Evolutionary conservation across 352 stramenopile genomes (phyloP), one percentile per base, ranked within the genome.

Genomic region (Phytophthora crassamura): DNA sequence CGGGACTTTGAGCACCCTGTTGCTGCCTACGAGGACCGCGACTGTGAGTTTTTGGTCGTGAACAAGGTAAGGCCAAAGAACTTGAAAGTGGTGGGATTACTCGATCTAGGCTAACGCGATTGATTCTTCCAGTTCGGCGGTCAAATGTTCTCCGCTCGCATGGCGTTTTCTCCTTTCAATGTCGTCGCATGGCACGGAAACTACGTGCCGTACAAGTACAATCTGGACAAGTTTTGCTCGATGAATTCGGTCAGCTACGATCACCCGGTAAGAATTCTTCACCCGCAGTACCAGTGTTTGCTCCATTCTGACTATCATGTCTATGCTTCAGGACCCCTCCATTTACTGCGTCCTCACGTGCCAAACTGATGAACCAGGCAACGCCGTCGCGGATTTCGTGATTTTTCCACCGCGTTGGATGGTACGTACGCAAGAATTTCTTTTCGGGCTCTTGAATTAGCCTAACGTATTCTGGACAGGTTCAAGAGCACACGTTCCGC

Each of bases 171-270:
- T 15, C 97, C 97, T 3, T 99, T 98, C 72, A 98, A 99, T 63
- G 97, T 99, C 3, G 96, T 99, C 12, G 97, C 97, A n/a, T 99
- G 95, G 95, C 97, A 99, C 65, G 97, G 96, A 36, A 99, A 99
- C 75, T 99, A 99, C 61, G 75, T 97, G 14, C 97, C 97, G 32
- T 99, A 95, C 92, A 99, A 98, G 72, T 99, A 99, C 87, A 89
- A 98, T 64, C 74, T 99, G 48, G 77, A 90, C 56, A 93, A 96
- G 53, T 99, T 99, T 64, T 98, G 89, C 74, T 96, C 84, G 39
- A 95, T 99, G 75, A 98, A 98, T 67, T 94, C 89, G 11, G 96
- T 99, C 35, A 97, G 81, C 57, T 98, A 95, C 59, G 97, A 99
- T 82, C 97, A 99, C 79, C 88, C 94, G 43, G 74, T 83, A 66